phyloP scores from a whole-genome alignment of 2,329 filamentous ascomycete species.

The Aspergillus japonicus region DNA sequence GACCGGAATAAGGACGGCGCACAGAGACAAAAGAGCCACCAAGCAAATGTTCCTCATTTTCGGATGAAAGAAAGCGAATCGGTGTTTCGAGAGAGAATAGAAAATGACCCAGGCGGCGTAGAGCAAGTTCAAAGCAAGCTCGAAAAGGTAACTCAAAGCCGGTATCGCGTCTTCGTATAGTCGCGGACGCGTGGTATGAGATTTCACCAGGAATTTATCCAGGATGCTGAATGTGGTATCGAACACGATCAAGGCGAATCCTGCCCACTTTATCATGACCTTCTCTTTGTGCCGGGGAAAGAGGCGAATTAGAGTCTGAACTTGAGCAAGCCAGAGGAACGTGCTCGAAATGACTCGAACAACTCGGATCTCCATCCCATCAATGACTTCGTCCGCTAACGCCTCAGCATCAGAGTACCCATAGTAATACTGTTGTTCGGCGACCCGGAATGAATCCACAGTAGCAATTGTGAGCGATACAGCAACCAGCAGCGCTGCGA shows the following conservation, averaged over 20 bases:
- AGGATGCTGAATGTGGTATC: conserved; percentile 89
- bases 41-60: conserved; percentile 87
- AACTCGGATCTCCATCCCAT: conserved; percentile 80
- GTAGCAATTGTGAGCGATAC: conserved; percentile 93
- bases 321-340: conserved; percentile 95
- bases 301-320: conserved; percentile 90
- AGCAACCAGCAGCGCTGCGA: conserved; percentile 62
- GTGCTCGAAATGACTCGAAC: conserved; percentile 93
- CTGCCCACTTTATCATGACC: conserved; percentile 97
- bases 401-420: conserved; percentile 77
- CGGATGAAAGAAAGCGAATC: conserved; percentile 85
- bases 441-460: conserved; percentile 83
- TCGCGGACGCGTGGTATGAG: conserved; percentile 55
- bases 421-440: conserved; percentile 73
- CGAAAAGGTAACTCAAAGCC: conserved; percentile 85
- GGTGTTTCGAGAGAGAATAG: conserved; percentile 86
- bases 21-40: conserved; percentile 73
- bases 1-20: conserved; percentile 82
- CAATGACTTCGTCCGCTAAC: conserved; percentile 76
- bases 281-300: conserved; percentile 97
- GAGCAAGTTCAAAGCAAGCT: conserved; percentile 78
- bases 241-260: conserved; percentile 86
- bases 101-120: conserved; percentile 95
- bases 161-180: conserved; percentile 88
- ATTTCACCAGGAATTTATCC: conserved; percentile 72